Evolutionary conservation across 163 green algal species (phyloP), one percentile per base, ranked within the genome.

Genomic region (Prototheca wickerhamii): DNA sequence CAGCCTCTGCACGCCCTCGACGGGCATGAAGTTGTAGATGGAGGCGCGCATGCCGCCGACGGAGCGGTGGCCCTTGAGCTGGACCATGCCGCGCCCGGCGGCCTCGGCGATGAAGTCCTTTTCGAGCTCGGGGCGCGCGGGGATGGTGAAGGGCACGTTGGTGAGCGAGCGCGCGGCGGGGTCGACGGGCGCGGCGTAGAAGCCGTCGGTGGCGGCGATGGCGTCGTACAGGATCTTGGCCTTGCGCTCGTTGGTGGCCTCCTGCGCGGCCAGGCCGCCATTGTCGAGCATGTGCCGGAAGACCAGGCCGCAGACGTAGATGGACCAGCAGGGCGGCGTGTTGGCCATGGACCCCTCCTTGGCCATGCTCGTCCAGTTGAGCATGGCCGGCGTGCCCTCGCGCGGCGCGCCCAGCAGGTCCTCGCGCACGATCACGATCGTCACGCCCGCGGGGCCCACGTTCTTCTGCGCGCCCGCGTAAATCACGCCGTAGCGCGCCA

Each of bases 391-490:
- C 28, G 76, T 86, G 50, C 61, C 71, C 28, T 73, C 62, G 59
- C 65, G 56, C 0, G 89, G 82, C 18, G 89, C 79, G 63, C 90
- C 90, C 2, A 99, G 60, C 55, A 99, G 78, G 76, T 98, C 94
- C 29, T 98, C 89, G 20, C 91, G 75, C 2, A 98, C 80, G 63
- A 99, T 98, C 50, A 89, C 93, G 34, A 99, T 90, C 10, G 89
- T 95, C 17, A 96, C 85, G 29, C 94, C 92, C 3, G 92, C 79
- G 1, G 88, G 87, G 44, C 92, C 92, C 42, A 99, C 84, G 73
- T 99, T 99, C 87, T 99, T 99, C 86, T 99, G 94, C 2, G 90
- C 94, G 40, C 94, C 94, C 23, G 90, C 93, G 72, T 98, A 98
- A 73, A 99, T 98, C 33, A 99, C 64, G 72, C 86, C 93, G 65